These are phyloP conservation scores for Bonnemaisonia californica DNA, from an alignment of 31 red algal species.

Conservation along the genomic window DNA sequence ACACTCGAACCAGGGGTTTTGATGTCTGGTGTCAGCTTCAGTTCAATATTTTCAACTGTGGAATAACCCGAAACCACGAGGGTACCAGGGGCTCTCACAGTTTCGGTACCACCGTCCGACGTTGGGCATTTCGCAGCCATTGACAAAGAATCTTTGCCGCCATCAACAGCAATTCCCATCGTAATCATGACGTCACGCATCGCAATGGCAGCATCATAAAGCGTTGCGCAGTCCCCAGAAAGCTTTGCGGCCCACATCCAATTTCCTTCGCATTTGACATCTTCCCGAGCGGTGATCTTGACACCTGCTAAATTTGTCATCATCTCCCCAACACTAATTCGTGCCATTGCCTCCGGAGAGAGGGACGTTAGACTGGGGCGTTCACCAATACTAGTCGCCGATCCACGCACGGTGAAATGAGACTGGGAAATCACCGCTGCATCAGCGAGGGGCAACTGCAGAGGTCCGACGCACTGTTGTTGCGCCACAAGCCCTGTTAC, in stretches of 20 bases:
- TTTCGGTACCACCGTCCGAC: conserved; percentile 43
- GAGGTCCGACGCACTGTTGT: conserved; percentile 97
- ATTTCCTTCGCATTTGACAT: conserved; percentile 98
- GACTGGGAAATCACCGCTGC: conserved; percentile 85
- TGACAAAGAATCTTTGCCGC: conserved; percentile 97
- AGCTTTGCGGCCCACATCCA: conserved; percentile 99
- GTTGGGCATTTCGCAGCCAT: conserved; percentile 91
- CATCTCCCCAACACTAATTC: conserved; percentile 98
- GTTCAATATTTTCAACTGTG: conserved; percentile 74
- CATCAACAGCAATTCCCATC: conserved; percentile 96
- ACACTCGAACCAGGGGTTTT: conserved; percentile 69
- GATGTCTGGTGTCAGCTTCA: conserved; percentile 86
- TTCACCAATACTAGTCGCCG: conserved; percentile 95
- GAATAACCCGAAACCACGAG: conserved; percentile 93
- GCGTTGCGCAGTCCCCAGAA: conserved; percentile 73
- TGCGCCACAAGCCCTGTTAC: conserved; percentile 97
- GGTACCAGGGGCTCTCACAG: conserved; percentile 93
- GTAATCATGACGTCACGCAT: conserved; percentile 86
- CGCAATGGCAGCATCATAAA: conserved; percentile 94
- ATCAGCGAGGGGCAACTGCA: conserved; percentile 95
- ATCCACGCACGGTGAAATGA: conserved; percentile 66
- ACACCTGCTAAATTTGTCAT: conserved; percentile 94
- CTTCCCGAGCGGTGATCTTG: conserved; percentile 56
- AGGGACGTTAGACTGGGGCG: conserved; percentile 66
- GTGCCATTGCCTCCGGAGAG: conserved; percentile 92